A percentile compares a stretch with the other conserved stretches of the same genome.
phyloP scores from a whole-genome alignment of 1,284 basidiomycete species.

The Rhodotorula sp. region DNA sequence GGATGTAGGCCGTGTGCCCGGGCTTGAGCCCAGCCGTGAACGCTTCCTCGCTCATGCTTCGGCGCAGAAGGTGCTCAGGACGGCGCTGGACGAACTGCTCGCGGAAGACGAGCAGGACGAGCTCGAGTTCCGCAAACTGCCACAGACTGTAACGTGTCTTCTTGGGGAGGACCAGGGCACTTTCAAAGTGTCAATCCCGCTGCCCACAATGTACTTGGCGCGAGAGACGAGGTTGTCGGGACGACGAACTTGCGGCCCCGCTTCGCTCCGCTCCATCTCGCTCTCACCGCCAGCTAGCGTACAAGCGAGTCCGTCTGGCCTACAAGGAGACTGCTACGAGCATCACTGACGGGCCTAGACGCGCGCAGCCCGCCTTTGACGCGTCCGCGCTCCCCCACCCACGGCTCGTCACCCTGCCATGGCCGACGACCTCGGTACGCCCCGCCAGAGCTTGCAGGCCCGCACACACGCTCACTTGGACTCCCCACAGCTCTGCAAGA shows the following conservation, averaged over 20 bases:
- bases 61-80: not conserved
- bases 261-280: not conserved
- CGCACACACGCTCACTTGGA: not conserved
- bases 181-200: too few relatives aligned
- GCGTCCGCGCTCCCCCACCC: not conserved
- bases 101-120: slow-evolving; percentile 2
- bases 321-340: not conserved
- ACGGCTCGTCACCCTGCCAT: not conserved
- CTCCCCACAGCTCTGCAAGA: slow-evolving; percentile 19
- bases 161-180: too few relatives aligned
- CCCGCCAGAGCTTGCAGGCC: too few relatives aligned
- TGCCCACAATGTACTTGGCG: too few relatives aligned
- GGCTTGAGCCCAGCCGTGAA: not conserved
- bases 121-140: not conserved
- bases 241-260: not conserved
- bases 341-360: too few relatives aligned
- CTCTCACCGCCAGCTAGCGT: too few relatives aligned
- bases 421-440: slow-evolving; percentile 6
- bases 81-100: not conserved
- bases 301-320: too few relatives aligned
- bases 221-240: not conserved
- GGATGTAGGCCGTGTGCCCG: slow-evolving; percentile 25
- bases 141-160: too few relatives aligned
- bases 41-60: not conserved
- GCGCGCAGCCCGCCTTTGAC: not conserved